A percentile compares a stretch with the other conserved stretches of the same genome.
Conservation (phyloP, 2,329 filamentous ascomycete species). For the Calonectria leucothoes region DNA sequence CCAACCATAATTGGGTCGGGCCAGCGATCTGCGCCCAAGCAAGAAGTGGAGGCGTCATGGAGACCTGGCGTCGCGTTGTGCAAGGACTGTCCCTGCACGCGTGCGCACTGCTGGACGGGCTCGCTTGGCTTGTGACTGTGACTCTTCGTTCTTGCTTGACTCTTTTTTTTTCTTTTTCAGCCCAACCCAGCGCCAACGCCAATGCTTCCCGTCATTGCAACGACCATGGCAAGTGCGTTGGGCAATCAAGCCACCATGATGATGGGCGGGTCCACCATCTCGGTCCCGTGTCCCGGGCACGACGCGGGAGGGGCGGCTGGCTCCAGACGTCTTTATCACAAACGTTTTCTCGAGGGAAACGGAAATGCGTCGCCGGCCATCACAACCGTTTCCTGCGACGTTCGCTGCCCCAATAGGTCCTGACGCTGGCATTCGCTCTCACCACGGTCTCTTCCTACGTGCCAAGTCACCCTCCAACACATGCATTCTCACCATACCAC, state of each 20-base stretch:
- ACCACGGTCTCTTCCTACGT: not conserved
- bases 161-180: not conserved
- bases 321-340: not conserved
- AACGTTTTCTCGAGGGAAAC: not conserved
- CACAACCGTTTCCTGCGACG: not conserved
- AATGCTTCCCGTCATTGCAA: not conserved
- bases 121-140: not conserved
- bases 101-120: not conserved
- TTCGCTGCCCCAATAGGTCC: not conserved
- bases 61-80: not conserved
- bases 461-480: not conserved
- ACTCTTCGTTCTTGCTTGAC: not conserved
- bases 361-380: not conserved
- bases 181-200: not conserved
- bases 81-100: conserved; percentile 26
- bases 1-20: not conserved
- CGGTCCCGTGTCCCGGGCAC: conserved; percentile 1
- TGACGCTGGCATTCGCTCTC: not conserved
- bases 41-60: not conserved
- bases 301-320: not conserved
- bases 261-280: not conserved
- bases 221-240: not conserved
- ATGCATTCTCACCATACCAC: not conserved
- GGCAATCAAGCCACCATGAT: not conserved
- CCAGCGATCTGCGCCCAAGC: conserved; percentile 11